Conservation (phyloP, 2,329 filamentous ascomycete species). For the Fusarium sacchari region DNA sequence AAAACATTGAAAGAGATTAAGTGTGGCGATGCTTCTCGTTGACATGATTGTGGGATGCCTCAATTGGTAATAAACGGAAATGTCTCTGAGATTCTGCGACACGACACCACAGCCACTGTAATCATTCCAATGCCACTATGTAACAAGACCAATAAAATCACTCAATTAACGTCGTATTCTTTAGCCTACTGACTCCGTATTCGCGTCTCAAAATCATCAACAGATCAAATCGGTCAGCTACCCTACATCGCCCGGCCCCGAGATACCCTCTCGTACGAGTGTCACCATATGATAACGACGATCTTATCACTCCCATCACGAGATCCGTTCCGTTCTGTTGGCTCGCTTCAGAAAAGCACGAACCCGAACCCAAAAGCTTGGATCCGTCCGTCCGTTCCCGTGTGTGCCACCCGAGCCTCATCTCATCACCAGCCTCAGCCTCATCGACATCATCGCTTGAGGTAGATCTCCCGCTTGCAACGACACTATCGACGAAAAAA, state of each 20-base stretch:
- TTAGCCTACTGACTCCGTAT: not conserved
- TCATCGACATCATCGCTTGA: not conserved
- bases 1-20: not conserved
- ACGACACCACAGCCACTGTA: not conserved
- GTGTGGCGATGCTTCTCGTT: not conserved
- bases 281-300: not conserved
- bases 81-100: not conserved
- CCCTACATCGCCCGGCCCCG: not conserved
- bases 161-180: not conserved
- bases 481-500: not conserved
- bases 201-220: not conserved
- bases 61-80: not conserved
- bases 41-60: not conserved
- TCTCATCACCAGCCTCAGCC: slow-evolving; percentile 22
- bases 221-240: not conserved
- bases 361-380: slow-evolving; percentile 15
- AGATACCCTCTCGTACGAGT: not conserved
- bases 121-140: fast-evolving
- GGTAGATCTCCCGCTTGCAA: slow-evolving; percentile 14
- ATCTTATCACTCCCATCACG: not conserved
- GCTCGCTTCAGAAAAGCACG: slow-evolving; percentile 22
- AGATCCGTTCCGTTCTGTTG: not conserved
- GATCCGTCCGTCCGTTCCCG: not conserved
- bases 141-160: not conserved
- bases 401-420: slow-evolving; percentile 14